Evolutionary conservation across 176 grass and related monocot species (phyloP).

Genomic region (Zoysia pacifica): DNA sequence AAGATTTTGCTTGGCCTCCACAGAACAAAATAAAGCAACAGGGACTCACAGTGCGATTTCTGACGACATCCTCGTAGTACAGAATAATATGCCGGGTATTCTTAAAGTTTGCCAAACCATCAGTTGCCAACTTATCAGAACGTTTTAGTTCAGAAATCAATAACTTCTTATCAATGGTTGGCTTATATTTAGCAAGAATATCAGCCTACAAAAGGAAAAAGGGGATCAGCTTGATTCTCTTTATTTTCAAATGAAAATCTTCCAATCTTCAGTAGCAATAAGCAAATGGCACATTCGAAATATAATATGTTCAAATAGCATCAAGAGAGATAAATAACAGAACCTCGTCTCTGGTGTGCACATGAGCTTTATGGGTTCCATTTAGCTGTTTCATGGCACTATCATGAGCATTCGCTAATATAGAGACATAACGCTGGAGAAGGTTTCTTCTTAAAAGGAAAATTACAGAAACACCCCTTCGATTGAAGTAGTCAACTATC

Average conservation of each 20-base stretch:
- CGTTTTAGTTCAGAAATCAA: conserved; percentile 61
- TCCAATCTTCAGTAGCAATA: conserved; percentile 1
- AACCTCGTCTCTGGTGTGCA: conserved; percentile 69
- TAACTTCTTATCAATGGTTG: conserved; percentile 56
- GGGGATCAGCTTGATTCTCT: conserved; percentile 23
- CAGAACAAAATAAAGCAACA: conserved; percentile 12
- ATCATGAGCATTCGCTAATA: conserved; percentile 85
- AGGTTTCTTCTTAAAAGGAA: conserved; percentile 93
- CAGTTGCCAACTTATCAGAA: conserved; percentile 54
- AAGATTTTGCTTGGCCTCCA: background rate
- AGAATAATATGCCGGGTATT: conserved; percentile 67
- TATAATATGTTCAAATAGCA: conserved; percentile 2
- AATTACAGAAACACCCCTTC: conserved; percentile 74
- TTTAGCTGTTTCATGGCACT: conserved; percentile 74
- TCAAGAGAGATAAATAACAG: conserved; percentile 5
- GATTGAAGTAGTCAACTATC: conserved; percentile 80
- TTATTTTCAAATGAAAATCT: conserved; percentile 15
- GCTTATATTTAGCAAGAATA: conserved; percentile 82
- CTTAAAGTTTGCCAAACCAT: conserved; percentile 73
- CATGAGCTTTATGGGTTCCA: conserved; percentile 86
- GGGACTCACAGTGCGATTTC: conserved; percentile 63
- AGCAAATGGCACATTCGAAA: background rate
- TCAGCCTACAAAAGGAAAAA: conserved; percentile 54
- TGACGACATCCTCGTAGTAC: conserved; percentile 90
- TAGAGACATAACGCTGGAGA: conserved; percentile 77